Evolutionary conservation across 768 basidiomycete species (phyloP).

Genomic region (Artomyces pyxidatus): DNA sequence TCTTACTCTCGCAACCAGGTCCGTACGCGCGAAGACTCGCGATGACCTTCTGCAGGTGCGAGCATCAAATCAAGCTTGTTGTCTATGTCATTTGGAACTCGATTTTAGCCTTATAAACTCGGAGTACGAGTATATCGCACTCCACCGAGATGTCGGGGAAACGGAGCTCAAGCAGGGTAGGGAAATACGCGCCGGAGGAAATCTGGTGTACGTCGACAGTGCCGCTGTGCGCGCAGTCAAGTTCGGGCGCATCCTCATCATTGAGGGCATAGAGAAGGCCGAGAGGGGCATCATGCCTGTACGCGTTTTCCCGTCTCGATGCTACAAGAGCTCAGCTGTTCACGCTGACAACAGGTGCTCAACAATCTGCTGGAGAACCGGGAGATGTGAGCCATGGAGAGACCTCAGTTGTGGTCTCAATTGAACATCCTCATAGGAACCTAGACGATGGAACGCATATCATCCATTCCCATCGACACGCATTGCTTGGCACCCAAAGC

Average conservation of each 20-base stretch:
- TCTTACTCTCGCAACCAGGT: conserved; percentile 58
- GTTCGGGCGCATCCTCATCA: conserved; percentile 52
- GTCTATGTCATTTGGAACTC: not conserved
- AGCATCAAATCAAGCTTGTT: not conserved
- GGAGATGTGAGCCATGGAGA: conserved; percentile 42
- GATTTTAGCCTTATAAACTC: conserved; percentile 47
- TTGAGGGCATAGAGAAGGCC: conserved; percentile 67
- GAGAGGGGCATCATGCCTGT: conserved; percentile 69
- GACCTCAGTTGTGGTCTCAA: not conserved
- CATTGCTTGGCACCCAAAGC: conserved; percentile 32
- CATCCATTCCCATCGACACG: conserved; percentile 52
- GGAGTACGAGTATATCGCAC: conserved; percentile 60
- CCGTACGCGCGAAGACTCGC: conserved; percentile 57
- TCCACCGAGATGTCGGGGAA: conserved; percentile 65
- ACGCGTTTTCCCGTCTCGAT: conserved; percentile 16
- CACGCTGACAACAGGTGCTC: conserved; percentile 26
- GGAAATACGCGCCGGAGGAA: conserved; percentile 54
- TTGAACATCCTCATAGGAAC: conserved; percentile 36
- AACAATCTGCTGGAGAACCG: conserved; percentile 65
- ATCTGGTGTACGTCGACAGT: conserved; percentile 60
- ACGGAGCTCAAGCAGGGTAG: conserved; percentile 66
- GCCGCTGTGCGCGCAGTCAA: conserved; percentile 61
- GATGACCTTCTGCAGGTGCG: conserved; percentile 54
- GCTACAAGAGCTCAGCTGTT: not conserved
- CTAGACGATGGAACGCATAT: conserved; percentile 66